Percentiles rank a stretch among this genome's conserved stretches.
phyloP scores from a whole-genome alignment of 768 basidiomycete species.

The Neoboletus subvelutipes region DNA sequence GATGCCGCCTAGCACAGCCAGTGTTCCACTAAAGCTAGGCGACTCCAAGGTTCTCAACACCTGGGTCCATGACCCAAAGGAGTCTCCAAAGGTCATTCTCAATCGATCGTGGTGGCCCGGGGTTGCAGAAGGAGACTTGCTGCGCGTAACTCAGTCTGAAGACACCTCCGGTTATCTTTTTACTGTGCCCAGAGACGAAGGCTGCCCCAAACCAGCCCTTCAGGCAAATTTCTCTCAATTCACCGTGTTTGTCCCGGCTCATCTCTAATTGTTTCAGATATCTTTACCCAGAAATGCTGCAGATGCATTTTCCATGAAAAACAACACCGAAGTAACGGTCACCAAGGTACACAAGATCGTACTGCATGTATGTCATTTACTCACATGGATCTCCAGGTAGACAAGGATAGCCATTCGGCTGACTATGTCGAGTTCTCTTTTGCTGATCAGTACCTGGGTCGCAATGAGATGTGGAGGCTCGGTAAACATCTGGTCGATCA shows the following conservation, averaged over 20 bases:
- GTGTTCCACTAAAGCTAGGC: constrained; percentile 53
- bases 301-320: constrained; percentile 67
- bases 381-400: constrained; percentile 49
- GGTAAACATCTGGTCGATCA: constrained; percentile 77
- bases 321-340: constrained; percentile 67
- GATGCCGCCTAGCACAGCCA: constrained; percentile 33
- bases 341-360: constrained; percentile 52
- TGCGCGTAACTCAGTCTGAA: constrained; percentile 53
- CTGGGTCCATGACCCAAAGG: constrained; percentile 75
- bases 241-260: background rate
- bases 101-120: constrained; percentile 80
- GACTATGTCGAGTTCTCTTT: constrained; percentile 89
- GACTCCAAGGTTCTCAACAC: constrained; percentile 62
- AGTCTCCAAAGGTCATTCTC: constrained; percentile 57
- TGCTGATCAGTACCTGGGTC: constrained; percentile 92
- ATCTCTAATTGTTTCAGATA: constrained; percentile 44
- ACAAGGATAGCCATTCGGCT: constrained; percentile 59
- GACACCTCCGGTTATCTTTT: constrained; percentile 56
- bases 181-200: constrained; percentile 64
- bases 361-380: constrained; percentile 5
- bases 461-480: constrained; percentile 96
- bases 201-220: constrained; percentile 56
- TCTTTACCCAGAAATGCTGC: constrained; percentile 74
- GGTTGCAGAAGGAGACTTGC: constrained; percentile 70
- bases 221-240: constrained; percentile 44